Percentiles rank a stretch among this genome's conserved stretches.
Conservation (phyloP, 805 yeast species). For the Pichia cephalocereana region DNA sequence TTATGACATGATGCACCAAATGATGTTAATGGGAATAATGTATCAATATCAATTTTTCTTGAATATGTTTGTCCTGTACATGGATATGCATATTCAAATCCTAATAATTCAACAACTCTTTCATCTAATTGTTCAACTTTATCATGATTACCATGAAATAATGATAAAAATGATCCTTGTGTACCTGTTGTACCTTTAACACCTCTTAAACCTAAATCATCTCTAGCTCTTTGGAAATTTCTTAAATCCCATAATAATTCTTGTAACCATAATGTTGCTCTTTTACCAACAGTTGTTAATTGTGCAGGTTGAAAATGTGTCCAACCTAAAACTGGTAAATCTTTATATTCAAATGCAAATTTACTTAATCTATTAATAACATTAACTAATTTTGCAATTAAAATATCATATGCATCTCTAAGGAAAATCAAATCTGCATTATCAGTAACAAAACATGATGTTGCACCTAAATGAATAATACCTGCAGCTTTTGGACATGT, state of each 20-base stretch:
- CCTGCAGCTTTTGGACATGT: slow-evolving; percentile 96
- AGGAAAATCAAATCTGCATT: slow-evolving; percentile 95
- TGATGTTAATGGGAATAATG: slow-evolving; percentile 83
- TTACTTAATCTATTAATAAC: slow-evolving; percentile 84
- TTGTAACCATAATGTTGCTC: slow-evolving; percentile 96
- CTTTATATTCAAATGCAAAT: slow-evolving; percentile 89
- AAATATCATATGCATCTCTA: slow-evolving; percentile 88
- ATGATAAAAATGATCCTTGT: slow-evolving; percentile 89
- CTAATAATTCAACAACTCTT: slow-evolving; percentile 85
- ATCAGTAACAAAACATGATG: slow-evolving; percentile 96
- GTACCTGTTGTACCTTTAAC: slow-evolving; percentile 99
- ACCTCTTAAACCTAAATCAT: slow-evolving; percentile 93
- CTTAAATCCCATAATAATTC: slow-evolving; percentile 97
- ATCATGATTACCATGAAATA: slow-evolving; percentile 95
- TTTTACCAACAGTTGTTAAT: slow-evolving; percentile 95
- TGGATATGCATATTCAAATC: slow-evolving; percentile 93
- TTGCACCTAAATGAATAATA: slow-evolving; percentile 95
- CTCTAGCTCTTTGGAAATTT: slow-evolving; percentile 91
- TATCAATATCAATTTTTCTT: slow-evolving; percentile 94
- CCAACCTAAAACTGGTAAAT: slow-evolving; percentile 96
- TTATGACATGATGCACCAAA: slow-evolving; percentile 96
- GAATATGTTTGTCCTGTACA: slow-evolving; percentile 99
- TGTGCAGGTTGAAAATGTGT: slow-evolving; percentile 99
- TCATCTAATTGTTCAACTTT: slow-evolving; percentile 90
- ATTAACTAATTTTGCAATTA: slow-evolving; percentile 91